Conservation (phyloP, 441 rosid species). For the Sinapis alba region DNA sequence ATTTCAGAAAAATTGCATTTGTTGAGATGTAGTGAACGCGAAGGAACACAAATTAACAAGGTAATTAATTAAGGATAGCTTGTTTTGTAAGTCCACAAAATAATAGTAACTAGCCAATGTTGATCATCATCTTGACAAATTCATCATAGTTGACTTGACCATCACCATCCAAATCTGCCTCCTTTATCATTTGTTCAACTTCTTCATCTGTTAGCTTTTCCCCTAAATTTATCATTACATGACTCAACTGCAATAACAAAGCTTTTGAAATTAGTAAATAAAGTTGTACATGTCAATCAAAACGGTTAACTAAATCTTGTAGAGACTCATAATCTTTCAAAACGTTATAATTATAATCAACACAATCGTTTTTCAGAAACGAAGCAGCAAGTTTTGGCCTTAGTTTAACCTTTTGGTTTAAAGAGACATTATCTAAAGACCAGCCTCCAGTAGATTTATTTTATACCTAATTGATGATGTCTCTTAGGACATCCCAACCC, state of each 20-base stretch:
- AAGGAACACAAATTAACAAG: neutral
- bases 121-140: conserved; percentile 82
- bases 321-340: neutral
- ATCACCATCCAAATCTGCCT: conserved; percentile 96
- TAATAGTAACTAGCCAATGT: conserved; percentile 30
- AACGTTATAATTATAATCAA: neutral
- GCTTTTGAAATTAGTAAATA: neutral
- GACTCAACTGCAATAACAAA: conserved; percentile 62
- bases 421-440: neutral
- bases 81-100: neutral
- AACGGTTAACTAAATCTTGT: neutral
- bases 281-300: neutral
- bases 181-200: conserved; percentile 85
- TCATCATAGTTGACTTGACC: conserved; percentile 92
- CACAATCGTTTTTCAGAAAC: neutral
- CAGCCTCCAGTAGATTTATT: neutral
- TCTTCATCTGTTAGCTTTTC: conserved; percentile 90
- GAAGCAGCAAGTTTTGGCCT: neutral
- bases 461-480: neutral
- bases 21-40: conserved; percentile 12
- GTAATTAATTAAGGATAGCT: neutral
- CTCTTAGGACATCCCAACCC: no score
- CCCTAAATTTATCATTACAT: conserved; percentile 93
- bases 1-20: neutral
- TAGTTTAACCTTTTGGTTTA: neutral